Evolutionary conservation across 139 green algal species (phyloP), one percentile per base, ranked within the genome.

Genomic region (Haematococcus sp.): DNA sequence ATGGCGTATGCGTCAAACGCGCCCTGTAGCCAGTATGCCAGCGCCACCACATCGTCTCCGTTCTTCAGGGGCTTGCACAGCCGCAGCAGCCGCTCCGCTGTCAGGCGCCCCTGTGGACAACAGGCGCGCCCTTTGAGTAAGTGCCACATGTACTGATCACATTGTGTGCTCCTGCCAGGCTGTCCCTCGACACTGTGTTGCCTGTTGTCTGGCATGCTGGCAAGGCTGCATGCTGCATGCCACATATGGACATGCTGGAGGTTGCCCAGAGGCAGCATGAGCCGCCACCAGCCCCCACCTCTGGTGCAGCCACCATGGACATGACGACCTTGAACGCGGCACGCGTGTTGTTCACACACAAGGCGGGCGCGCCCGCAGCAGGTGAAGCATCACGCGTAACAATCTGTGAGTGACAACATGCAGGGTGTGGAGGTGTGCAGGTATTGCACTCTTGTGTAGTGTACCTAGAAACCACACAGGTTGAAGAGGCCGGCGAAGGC

Each of bases 1-100:
- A 95, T 95, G 13, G 89, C 88, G 31, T 85, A 88, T 9, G 84
- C 83, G 77, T 95, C 89, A 60, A 90, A 95, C 1, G 86, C 84
- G 31, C 74, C 81, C 85, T 89, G 86, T 20, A 83, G 59, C 86
- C 83, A 88, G 78, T 87, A 91, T 2, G 81, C 84, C 23, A 80
- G 60, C 0, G 28, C 43, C n/a, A 60, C 20, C 0, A 73, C 71
- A n/a, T 83, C 63, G 17, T 40, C 31, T 22, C 56, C 7, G 2
- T 35, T 67, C 1, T 32, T 23, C 4, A 83, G 9, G 0, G 60
- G 68, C 0, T 72, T 52, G 63, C 84, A 91, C 55, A 87, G 74
- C 61, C 76, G 60, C 51, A 89, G 75, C 15, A 66, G 43, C 46
- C 71, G 75, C 64, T 71, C 40, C 5, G 60, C 33, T 11, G 11